Evolutionary conservation across 192 early-diverging fungal species (phyloP).

Genomic region (Podila clonocystis): DNA sequence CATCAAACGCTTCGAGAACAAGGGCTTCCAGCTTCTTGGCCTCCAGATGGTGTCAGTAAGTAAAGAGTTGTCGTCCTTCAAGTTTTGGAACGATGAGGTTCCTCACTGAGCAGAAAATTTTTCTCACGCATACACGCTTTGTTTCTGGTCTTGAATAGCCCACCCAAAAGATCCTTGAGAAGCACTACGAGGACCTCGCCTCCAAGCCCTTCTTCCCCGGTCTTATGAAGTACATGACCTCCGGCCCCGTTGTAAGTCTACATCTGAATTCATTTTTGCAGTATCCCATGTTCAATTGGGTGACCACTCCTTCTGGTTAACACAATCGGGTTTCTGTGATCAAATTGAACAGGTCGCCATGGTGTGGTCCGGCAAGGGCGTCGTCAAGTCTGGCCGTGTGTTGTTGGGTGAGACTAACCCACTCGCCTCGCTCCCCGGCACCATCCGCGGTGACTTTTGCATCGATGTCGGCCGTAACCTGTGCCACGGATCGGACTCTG

Average conservation of each 20-base stretch:
- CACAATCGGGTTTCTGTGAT: not conserved
- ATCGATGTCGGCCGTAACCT: conserved; percentile 82
- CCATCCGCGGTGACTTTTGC: conserved; percentile 77
- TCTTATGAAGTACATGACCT: conserved; percentile 93
- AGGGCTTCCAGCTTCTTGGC: conserved; percentile 92
- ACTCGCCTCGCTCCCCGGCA: conserved; percentile 84
- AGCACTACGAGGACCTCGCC: conserved; percentile 89
- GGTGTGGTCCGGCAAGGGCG: conserved; percentile 89
- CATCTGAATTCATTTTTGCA: not conserved
- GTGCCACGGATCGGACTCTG: conserved; percentile 89
- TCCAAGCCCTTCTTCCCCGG: conserved; percentile 89
- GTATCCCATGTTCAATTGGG: not conserved
- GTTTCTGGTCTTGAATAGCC: conserved; percentile 49
- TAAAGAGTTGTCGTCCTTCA: conserved; percentile 7
- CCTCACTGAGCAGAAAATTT: not conserved
- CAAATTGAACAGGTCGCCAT: conserved; percentile 52
- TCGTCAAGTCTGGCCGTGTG: conserved; percentile 86
- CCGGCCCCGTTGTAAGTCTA: conserved; percentile 86
- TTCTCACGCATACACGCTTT: not conserved
- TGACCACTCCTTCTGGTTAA: conserved; percentile 11
- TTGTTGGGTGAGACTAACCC: conserved; percentile 96
- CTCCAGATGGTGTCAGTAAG: conserved; percentile 74
- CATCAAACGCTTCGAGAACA: conserved; percentile 85
- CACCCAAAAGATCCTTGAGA: conserved; percentile 71
- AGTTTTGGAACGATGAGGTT: not conserved